These are phyloP conservation scores for Chrysoporthe deuterocubensis DNA, from an alignment of 2,329 filamentous ascomycete genomes.

Conservation along the genomic window DNA sequence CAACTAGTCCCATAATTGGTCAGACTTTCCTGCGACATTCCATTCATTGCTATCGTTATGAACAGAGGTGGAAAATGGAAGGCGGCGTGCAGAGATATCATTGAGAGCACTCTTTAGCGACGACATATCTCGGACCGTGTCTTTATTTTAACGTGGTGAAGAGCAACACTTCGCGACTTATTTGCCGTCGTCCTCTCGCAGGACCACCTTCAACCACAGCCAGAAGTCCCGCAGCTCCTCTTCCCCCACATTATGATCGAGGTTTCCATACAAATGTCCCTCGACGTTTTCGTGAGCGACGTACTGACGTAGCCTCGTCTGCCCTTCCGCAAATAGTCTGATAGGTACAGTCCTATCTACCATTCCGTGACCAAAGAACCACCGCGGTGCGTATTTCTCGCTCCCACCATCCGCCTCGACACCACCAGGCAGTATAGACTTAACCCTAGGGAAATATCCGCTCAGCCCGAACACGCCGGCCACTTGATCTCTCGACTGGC, in stretches of 20 bases:
- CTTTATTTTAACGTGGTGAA: neutral
- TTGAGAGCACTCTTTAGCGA: no score
- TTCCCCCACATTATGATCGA: constrained; percentile 19
- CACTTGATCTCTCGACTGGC: constrained; percentile 15
- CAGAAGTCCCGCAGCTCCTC: constrained; percentile 21
- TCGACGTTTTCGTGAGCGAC: constrained; percentile 12
- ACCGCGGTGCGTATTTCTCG: neutral
- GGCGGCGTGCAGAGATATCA: no score
- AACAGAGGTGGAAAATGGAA: no score
- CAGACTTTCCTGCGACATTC: no score
- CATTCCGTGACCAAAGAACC: constrained; percentile 25
- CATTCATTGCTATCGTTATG: no score
- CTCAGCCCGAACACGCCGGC: constrained; percentile 23
- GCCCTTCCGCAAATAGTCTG: constrained; percentile 20
- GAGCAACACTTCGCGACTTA: neutral
- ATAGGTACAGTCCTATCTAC: constrained; percentile 10
- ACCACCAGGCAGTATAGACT: neutral
- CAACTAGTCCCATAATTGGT: no score
- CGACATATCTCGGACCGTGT: no score
- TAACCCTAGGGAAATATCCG: constrained; percentile 19
- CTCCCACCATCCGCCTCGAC: neutral
- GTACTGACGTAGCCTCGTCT: constrained; percentile 22
- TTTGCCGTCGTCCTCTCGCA: constrained; percentile 11
- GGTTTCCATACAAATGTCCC: constrained; percentile 19
- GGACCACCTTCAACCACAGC: constrained; percentile 23